Base-by-base conservation (phyloP, 2,329 filamentous ascomycete species). In the Neonectria magnoliae region DNA sequence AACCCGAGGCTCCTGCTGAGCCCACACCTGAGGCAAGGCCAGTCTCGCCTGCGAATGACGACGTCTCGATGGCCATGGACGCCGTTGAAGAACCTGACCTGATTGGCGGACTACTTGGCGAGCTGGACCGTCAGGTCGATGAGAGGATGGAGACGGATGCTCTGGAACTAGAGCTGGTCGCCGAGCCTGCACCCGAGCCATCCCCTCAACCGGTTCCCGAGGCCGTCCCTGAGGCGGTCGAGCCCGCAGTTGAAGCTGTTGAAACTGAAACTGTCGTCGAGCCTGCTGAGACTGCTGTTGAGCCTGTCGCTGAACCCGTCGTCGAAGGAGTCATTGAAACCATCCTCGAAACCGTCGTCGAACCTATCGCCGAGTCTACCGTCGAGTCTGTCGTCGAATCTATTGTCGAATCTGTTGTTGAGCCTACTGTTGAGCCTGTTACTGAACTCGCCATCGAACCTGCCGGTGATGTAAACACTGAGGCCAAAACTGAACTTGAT, bases 71-170 rank as follows among this genome's bases (percentile, higher is more conserved):
- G 29, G 29, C 7, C n/a, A 29, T 18, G 3, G 33, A 55, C 9
- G 76, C 76, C 33, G 73, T 77, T 2, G 78, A 80, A 14, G 80
- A 81, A 27, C 77, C 80, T 8, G 82, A 85, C 69, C 60, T 84
- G 38, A 78, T 84, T 22, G 80, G 78, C n/a, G 81, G 78, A n/a
- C 71, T 84, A 1, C 80, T 84, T 68, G 77, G 81, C 1, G 82
- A 81, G 36, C 76, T 84, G 38, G 80, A 84, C 60, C 78, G 80
- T 33, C 81, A 83, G 62, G 73, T 68, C 9, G 60, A 63, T 38
- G 55, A 68, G 27, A 25, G 60, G 59, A 60, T 48, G 27, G 38
- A 60, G 50, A 33, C 45, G 20, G 31, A 29, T 18, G 20, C 61
- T 14, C 33, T 54, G 10, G 56, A 48, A 18, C 18, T 60, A 38